A percentile compares a stretch with the other conserved stretches of the same genome.
phyloP scores from a whole-genome alignment of 2,329 filamentous ascomycete species.

The Colletotrichum tropicale region DNA sequence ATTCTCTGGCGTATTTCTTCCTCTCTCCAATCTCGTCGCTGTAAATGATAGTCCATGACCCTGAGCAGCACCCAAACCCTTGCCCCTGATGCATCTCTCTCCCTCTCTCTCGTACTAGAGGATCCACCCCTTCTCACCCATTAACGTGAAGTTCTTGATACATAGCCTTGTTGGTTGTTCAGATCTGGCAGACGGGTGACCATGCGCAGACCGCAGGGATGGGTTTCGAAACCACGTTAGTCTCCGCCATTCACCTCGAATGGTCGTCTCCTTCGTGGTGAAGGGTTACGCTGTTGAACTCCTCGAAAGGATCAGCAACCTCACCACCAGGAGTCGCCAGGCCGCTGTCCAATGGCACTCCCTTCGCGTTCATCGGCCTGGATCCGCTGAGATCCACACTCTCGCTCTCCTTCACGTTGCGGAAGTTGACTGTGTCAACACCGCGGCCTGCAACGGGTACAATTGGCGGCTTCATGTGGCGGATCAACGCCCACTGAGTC shows the following conservation, averaged over 20 bases:
- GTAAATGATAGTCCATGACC: conserved; percentile 5
- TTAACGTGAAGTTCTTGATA: not conserved
- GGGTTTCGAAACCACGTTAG: not conserved
- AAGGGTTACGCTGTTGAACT: conserved; percentile 97
- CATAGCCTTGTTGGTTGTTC: not conserved
- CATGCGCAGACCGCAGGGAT: not conserved
- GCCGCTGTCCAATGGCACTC: conserved; percentile 85
- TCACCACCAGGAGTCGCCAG: conserved; percentile 86
- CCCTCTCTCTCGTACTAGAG: not conserved
- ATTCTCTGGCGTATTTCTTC: not conserved
- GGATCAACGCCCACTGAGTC: conserved; percentile 95
- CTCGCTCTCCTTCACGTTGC: conserved; percentile 96
- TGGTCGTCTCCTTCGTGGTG: conserved; percentile 88
- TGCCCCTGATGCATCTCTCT: not conserved
- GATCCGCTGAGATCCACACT: conserved; percentile 83
- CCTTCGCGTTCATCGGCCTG: conserved; percentile 63
- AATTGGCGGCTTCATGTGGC: conserved; percentile 98
- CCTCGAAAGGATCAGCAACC: conserved; percentile 86
- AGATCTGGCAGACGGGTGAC: not conserved
- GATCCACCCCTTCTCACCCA: not conserved
- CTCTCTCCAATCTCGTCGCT: conserved; percentile 5
- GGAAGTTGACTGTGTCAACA: conserved; percentile 94
- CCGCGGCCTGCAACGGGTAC: conserved; percentile 89
- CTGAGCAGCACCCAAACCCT: not conserved
- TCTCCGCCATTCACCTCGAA: conserved; percentile 25